These are phyloP conservation scores for Krasilnikovozyma curviuscula DNA, from an alignment of 768 basidiomycete genomes.

Conservation along the genomic window DNA sequence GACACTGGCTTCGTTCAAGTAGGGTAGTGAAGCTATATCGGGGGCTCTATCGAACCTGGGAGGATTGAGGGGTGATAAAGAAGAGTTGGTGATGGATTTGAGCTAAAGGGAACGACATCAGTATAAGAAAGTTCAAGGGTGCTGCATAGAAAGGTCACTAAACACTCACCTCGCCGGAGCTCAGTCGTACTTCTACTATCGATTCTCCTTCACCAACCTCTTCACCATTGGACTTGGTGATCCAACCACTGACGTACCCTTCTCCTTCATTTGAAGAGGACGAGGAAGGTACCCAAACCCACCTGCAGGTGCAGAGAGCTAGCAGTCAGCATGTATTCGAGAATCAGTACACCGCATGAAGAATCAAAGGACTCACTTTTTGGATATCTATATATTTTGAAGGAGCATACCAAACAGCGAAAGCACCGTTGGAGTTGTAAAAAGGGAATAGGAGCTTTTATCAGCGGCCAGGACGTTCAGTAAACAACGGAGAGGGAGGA, in stretches of 20 bases:
- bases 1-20: slow-evolving; percentile 93
- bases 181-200: not conserved
- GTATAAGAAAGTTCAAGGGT: not conserved
- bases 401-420: not conserved
- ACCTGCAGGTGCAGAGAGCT: slow-evolving; percentile 1
- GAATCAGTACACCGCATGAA: too few relatives aligned
- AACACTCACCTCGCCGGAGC: not conserved
- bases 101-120: not conserved
- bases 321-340: not conserved
- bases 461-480: not conserved
- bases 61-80: slow-evolving; percentile 17
- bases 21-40: slow-evolving; percentile 94
- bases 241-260: slow-evolving; percentile 11
- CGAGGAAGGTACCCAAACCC: slow-evolving; percentile 12
- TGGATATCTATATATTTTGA: not conserved
- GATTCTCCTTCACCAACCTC: not conserved
- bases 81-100: not conserved
- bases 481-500: not conserved
- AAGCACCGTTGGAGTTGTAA: not conserved
- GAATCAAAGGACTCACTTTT: slow-evolving; percentile 2
- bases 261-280: slow-evolving; percentile 7
- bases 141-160: not conserved
- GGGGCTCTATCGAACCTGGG: slow-evolving; percentile 71
- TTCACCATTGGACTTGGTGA: slow-evolving; percentile 4
- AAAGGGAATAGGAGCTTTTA: not conserved